phyloP scores from a whole-genome alignment of 2,329 filamentous ascomycete species.

The Seiridium unicorne region DNA sequence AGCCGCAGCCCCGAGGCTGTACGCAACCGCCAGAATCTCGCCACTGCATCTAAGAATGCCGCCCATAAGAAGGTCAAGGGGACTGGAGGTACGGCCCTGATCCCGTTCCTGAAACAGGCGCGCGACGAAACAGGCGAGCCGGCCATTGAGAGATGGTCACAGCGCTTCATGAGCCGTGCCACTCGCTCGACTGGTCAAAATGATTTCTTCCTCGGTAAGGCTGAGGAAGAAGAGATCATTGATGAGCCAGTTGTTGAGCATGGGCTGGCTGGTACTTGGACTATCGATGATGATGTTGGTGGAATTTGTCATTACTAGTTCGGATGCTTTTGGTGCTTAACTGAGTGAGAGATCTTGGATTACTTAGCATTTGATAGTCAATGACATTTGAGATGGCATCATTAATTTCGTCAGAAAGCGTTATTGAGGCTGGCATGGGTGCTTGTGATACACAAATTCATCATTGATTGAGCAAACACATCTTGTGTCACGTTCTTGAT shows the following conservation, averaged over 20 bases:
- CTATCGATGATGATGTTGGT: conserved; percentile 77
- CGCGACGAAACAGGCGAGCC: conserved; percentile 94
- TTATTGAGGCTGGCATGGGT: neutral
- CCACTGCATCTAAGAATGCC: conserved; percentile 50
- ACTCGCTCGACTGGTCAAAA: conserved; percentile 46
- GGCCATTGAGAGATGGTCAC: conserved; percentile 68
- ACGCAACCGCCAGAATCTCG: conserved; percentile 51
- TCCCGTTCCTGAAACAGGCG: conserved; percentile 95
- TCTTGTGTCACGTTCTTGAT: neutral
- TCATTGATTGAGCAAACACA: neutral
- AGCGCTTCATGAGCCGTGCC: conserved; percentile 54
- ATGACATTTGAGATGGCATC: too few species aligned
- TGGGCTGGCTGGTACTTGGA: conserved; percentile 83
- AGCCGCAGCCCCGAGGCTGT: conserved; percentile 54
- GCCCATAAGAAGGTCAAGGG: conserved; percentile 69
- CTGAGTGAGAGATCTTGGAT: neutral
- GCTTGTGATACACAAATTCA: neutral
- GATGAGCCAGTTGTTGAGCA: conserved; percentile 28
- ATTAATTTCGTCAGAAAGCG: neutral
- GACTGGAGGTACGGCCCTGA: conserved; percentile 89
- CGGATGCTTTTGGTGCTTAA: neutral
- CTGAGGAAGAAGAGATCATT: conserved; percentile 33
- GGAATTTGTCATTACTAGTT: conserved; percentile 55
- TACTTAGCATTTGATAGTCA: neutral
- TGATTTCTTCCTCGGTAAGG: conserved; percentile 59